A percentile compares a stretch with the other conserved stretches of the same genome.
Conservation (phyloP, 2,329 filamentous ascomycete species). For the Lizonia empirigonia region DNA sequence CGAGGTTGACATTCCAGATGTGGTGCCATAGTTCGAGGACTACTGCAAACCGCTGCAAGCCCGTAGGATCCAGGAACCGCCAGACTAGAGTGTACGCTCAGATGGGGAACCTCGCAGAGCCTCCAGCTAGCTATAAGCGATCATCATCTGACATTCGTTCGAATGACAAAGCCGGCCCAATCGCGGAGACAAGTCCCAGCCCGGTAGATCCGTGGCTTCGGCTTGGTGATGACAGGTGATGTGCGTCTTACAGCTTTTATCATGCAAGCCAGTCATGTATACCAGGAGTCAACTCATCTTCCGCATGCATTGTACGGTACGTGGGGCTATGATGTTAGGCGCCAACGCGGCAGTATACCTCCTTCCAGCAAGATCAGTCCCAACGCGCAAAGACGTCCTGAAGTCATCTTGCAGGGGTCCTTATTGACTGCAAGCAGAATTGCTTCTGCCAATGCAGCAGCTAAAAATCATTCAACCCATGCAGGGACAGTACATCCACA, state of each 20-base stretch:
- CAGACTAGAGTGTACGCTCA: slow-evolving; percentile 32
- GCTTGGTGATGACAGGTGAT: slow-evolving; percentile 41
- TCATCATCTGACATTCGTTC: slow-evolving; percentile 21
- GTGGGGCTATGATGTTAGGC: too few relatives aligned
- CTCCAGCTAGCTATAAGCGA: slow-evolving; percentile 30
- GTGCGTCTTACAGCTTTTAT: slow-evolving; percentile 25
- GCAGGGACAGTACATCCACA: slow-evolving; percentile 19
- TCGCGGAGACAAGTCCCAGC: slow-evolving; percentile 32
- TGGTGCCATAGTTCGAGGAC: slow-evolving; percentile 3
- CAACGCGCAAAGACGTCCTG: not conserved
- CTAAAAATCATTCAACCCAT: slow-evolving; percentile 10
- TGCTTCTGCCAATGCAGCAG: slow-evolving; percentile 3
- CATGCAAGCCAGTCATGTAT: slow-evolving; percentile 26
- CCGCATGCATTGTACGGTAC: not conserved
- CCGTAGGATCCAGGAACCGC: slow-evolving; percentile 29
- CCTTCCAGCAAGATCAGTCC: not conserved
- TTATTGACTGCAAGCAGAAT: slow-evolving; percentile 12
- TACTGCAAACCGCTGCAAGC: slow-evolving; percentile 18
- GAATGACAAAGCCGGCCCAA: slow-evolving; percentile 27
- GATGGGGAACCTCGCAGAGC: slow-evolving; percentile 43
- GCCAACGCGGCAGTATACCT: not conserved
- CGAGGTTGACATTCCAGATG: not conserved
- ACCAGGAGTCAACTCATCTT: slow-evolving; percentile 27
- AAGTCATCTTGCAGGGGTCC: slow-evolving; percentile 1
- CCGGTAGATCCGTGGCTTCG: slow-evolving; percentile 27